Evolutionary conservation across 1,284 basidiomycete genomes (phyloP), one percentile per base, ranked within the genome.

Genomic region (Meira nashicola): DNA sequence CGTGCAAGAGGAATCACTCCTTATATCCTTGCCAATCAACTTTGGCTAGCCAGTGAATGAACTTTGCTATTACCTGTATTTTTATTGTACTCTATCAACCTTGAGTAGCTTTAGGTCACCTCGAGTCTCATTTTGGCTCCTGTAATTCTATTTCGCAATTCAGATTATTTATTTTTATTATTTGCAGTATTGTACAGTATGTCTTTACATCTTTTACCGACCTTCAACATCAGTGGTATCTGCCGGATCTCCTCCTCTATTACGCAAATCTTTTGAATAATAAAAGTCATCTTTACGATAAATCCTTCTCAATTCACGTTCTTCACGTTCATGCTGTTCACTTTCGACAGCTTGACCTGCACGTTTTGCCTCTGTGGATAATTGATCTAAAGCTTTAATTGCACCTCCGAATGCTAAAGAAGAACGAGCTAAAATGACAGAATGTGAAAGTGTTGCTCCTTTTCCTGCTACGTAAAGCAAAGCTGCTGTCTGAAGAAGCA

Each of bases 401-500:
- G 72, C 72, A 11, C 48, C 60, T 5, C 72, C 72, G 12, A 48
- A 52, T 10, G 65, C 55, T 51, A 74, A 68, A 28, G 58, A 54
- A 2, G 49, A 19, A 11, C 60, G 50, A 15, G 72, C 70, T 10
- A 72, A 39, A 3, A 28, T 19, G 2, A 60, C 55, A 1, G 61
- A 63, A 0, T 54, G 54, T 3, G 54, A 17, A 4, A 73, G 49
- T 1, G 60, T 50, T 9, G 17, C 0, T 7, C 62, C 73, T 39
- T 66, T 64, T 7, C 64, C 64, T 9, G 68, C 74, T 14, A 78
- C 69, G 55, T 71, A 73, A 15, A 78, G 64, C 21, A 75, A 57
- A 6, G 76, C 75, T 5, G 74, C 64, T 14, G 73, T 57, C 48
- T 78, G 74, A 8, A 78, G 52, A 0, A 78, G 55, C 14, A 73